Conservation (phyloP, 345 rosid genomes). For the Chamaenerion angustifolium region DNA sequence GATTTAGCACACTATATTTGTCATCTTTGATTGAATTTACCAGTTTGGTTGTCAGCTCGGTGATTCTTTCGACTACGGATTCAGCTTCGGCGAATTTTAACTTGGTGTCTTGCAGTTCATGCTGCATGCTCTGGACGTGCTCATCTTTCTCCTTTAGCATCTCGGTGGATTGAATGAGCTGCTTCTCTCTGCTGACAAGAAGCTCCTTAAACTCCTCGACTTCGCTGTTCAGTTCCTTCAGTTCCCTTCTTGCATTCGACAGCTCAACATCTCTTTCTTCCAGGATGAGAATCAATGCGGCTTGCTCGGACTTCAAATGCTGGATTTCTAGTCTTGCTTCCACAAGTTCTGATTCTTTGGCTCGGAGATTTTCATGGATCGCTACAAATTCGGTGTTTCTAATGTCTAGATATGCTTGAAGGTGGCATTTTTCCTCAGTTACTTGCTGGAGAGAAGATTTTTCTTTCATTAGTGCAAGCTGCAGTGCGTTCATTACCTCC, state of each 20-base stretch:
- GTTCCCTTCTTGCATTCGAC: conserved; percentile 27
- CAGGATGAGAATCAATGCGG: conserved; percentile 45
- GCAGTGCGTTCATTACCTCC: conserved; percentile 33
- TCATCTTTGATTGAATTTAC: conserved; percentile 28
- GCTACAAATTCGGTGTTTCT: conserved; percentile 39
- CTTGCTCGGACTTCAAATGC: conserved; percentile 56
- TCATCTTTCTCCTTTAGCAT: conserved; percentile 64
- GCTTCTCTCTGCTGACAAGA: conserved; percentile 38
- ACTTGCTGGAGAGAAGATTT: conserved; percentile 44
- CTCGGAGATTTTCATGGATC: conserved; percentile 36
- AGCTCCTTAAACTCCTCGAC: conserved; percentile 45
- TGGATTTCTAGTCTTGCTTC: conserved; percentile 79
- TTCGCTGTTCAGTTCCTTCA: conserved; percentile 50
- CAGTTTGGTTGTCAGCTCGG: conserved; percentile 44
- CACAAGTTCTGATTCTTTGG: conserved; percentile 54
- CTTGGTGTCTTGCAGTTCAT: conserved; percentile 38
- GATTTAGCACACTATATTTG: conserved; percentile 13
- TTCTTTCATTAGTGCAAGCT: conserved; percentile 40
- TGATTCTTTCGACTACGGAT: conserved; percentile 45
- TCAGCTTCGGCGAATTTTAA: conserved; percentile 51
- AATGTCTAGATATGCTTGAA: conserved; percentile 33
- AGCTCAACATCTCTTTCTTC: conserved; percentile 62
- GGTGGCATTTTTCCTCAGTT: conserved; percentile 25
- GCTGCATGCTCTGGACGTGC: conserved; percentile 33
- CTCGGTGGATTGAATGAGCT: conserved; percentile 39